A percentile compares a stretch with the other conserved stretches of the same genome.
These are phyloP conservation scores for Rhynchospora breviuscula DNA, from an alignment of 176 grass and related monocot species.

Conservation along the genomic window DNA sequence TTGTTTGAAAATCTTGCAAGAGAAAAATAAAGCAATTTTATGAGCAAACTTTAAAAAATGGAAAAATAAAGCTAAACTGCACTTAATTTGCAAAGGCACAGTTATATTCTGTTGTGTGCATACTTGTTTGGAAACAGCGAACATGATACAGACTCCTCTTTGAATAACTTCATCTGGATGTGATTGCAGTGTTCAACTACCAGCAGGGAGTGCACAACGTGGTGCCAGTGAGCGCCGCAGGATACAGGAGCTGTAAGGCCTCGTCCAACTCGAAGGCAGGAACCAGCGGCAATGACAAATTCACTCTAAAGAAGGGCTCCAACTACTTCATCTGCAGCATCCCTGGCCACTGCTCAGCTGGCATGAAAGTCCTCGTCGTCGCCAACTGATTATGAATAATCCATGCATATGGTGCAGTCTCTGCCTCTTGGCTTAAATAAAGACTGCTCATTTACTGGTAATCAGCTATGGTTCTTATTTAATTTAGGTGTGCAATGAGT, in stretches of 20 bases:
- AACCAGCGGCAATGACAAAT: constrained; percentile 21
- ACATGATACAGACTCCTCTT: background rate
- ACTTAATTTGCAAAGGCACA: background rate
- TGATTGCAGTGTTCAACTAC: constrained; percentile 56
- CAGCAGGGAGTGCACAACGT: constrained; percentile 44
- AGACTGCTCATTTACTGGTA: background rate
- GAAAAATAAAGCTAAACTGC: background rate
- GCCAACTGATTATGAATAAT: constrained; percentile 36
- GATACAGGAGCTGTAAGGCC: constrained; percentile 46
- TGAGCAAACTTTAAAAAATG: constrained; percentile 25
- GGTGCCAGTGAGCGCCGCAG: constrained; percentile 38
- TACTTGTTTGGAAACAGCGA: background rate
- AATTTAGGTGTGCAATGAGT: background rate
- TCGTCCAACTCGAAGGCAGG: background rate
- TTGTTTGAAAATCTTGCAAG: too few relatives aligned
- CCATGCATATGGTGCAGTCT: background rate
- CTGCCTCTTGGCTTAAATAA: constrained; percentile 23
- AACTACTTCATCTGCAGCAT: constrained; percentile 81
- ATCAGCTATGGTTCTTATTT: background rate
- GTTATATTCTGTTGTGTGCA: background rate
- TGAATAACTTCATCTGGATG: background rate
- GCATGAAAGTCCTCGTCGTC: constrained; percentile 62
- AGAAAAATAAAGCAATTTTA: constrained; percentile 5
- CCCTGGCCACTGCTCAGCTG: constrained; percentile 47
- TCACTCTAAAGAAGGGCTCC: constrained; percentile 39